Conservation (phyloP, 495 filamentous ascomycete species). For the Talaromyces borbonicus region DNA sequence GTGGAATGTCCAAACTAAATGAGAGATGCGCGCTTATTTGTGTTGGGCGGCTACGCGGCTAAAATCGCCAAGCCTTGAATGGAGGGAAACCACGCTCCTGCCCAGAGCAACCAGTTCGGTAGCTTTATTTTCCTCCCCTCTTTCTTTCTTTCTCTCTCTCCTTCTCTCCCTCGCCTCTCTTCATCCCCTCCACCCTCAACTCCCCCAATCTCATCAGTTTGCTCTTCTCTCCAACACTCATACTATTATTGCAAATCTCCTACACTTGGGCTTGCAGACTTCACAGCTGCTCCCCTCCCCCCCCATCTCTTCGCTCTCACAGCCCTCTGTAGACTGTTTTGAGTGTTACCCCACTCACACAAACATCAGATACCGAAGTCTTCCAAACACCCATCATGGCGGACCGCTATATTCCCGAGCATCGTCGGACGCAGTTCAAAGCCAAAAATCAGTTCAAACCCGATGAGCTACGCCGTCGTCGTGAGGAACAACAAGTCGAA, state of each 20-base stretch:
- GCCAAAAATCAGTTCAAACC: constrained; percentile 97
- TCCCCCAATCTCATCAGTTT: constrained; percentile 6
- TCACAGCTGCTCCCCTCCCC: constrained; percentile 21
- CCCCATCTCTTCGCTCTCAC: constrained; percentile 18
- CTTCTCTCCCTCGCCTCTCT: constrained; percentile 12
- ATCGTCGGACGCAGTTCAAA: constrained; percentile 98
- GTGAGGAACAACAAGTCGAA: constrained; percentile 98
- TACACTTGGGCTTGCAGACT: constrained; percentile 4
- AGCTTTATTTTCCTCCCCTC: neutral
- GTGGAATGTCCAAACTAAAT: too few species aligned
- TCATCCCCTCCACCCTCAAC: constrained; percentile 11
- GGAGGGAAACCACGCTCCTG: constrained; percentile 1
- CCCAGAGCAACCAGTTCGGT: constrained; percentile 12
- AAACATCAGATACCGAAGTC: constrained; percentile 9
- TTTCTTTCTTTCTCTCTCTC: constrained; percentile 19
- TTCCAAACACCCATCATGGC: constrained; percentile 55
- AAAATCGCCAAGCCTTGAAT: neutral
- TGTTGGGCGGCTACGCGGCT: neutral
- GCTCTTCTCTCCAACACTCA: constrained; percentile 8
- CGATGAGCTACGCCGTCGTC: constrained; percentile 95
- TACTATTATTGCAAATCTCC: constrained; percentile 3
- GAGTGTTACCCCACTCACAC: constrained; percentile 9
- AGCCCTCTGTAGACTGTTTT: constrained; percentile 22
- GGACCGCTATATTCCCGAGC: constrained; percentile 98
- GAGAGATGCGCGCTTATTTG: neutral